These are phyloP conservation scores for Cryoendolithus antarcticus DNA, from an alignment of 2,329 filamentous ascomycete genomes.

Conservation along the genomic window DNA sequence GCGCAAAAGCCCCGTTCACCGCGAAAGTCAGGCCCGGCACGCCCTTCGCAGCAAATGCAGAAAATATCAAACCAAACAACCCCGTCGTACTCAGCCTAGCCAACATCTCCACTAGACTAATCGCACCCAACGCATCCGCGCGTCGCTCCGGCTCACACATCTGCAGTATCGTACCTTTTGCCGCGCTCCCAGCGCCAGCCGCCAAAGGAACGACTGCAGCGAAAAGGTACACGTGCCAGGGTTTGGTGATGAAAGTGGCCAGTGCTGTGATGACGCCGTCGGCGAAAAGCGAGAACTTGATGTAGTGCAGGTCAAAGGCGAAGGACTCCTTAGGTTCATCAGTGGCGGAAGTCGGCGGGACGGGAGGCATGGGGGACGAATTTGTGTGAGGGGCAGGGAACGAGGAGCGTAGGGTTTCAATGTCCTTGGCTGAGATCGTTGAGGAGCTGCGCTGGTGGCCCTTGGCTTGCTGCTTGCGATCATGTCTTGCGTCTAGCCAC, in stretches of 20 bases:
- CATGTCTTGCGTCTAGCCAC: constrained; percentile 26
- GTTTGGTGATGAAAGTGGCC: constrained; percentile 47
- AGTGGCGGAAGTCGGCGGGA: constrained; percentile 30
- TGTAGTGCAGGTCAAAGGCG: constrained; percentile 55
- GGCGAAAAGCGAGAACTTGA: constrained; percentile 51
- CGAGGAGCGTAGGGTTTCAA: constrained; percentile 2
- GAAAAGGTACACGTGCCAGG: constrained; percentile 58
- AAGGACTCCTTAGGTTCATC: constrained; percentile 35
- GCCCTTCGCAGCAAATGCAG: constrained; percentile 47
- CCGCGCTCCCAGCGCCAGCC: constrained; percentile 55
- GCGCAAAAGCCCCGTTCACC: constrained; percentile 50
- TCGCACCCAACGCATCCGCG: constrained; percentile 54
- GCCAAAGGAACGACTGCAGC: constrained; percentile 55
- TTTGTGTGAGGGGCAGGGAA: constrained; percentile 2
- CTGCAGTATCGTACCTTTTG: constrained; percentile 61
- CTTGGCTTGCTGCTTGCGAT: background rate
- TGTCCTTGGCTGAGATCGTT: background rate
- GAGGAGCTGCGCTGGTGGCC: background rate
- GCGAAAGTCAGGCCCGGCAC: constrained; percentile 52
- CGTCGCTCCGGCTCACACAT: constrained; percentile 53
- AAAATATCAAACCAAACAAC: constrained; percentile 56
- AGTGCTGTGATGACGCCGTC: constrained; percentile 54
- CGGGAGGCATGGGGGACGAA: constrained; percentile 19
- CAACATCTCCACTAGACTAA: constrained; percentile 59
- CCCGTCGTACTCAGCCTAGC: constrained; percentile 50